phyloP scores from a whole-genome alignment of 2,329 filamentous ascomycete genomes.

The Mycosphaerella sp. region DNA sequence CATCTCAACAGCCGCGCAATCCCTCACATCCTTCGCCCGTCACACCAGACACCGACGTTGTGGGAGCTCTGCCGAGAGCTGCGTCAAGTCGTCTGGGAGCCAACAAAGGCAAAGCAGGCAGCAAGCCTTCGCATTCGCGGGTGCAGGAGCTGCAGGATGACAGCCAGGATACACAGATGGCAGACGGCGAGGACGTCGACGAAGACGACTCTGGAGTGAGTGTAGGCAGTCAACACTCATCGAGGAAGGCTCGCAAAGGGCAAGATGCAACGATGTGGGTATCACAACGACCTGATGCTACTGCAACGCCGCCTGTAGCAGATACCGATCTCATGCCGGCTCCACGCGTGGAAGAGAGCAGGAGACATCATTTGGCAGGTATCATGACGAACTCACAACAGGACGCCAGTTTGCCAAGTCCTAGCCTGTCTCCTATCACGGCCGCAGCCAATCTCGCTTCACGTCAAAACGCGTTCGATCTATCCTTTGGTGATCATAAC shows the following conservation, averaged over 20 bases:
- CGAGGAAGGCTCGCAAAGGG: slow-evolving; percentile 22
- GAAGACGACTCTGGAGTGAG: slow-evolving; percentile 28
- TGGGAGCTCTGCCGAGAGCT: slow-evolving; percentile 20
- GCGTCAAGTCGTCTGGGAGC: slow-evolving; percentile 14
- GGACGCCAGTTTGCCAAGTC: slow-evolving; percentile 90
- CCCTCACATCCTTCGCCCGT: slow-evolving; percentile 29
- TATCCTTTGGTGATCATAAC: slow-evolving; percentile 31
- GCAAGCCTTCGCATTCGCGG: slow-evolving; percentile 23
- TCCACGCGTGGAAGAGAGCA: slow-evolving; percentile 20
- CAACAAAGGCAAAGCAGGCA: slow-evolving; percentile 18
- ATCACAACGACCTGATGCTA: slow-evolving; percentile 13
- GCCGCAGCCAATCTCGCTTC: slow-evolving; percentile 59
- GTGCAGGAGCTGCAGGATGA: slow-evolving; percentile 28
- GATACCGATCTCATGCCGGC: slow-evolving; percentile 63
- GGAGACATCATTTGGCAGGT: slow-evolving; percentile 38
- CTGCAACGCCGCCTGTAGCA: slow-evolving; percentile 69
- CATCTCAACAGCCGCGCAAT: slow-evolving; percentile 18
- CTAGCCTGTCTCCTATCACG: slow-evolving; percentile 83
- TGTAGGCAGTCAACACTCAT: slow-evolving; percentile 17
- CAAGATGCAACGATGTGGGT: slow-evolving; percentile 16
- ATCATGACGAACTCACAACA: slow-evolving; percentile 69
- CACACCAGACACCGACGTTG: slow-evolving; percentile 33
- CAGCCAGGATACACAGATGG: slow-evolving; percentile 27
- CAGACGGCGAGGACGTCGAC: slow-evolving; percentile 25
- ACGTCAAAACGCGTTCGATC: slow-evolving; percentile 31